Conservation (phyloP, 371 early-diverging fungal species). For the Umbelopsis sp. region DNA sequence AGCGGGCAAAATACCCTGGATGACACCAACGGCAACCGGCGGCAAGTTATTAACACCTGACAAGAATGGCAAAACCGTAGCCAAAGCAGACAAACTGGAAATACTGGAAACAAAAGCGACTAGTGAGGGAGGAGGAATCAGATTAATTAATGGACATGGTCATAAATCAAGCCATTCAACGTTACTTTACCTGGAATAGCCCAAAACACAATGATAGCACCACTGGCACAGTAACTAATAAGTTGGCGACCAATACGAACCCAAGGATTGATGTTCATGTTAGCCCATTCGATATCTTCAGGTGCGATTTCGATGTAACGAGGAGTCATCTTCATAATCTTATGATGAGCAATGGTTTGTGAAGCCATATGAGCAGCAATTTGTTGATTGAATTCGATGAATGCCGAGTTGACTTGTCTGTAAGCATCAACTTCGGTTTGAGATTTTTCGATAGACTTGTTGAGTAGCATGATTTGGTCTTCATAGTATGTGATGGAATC, state of each 20-base stretch:
- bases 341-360: slow-evolving; percentile 69
- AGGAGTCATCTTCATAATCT: slow-evolving; percentile 71
- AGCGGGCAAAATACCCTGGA: slow-evolving; percentile 84
- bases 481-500: slow-evolving; percentile 68
- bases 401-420: slow-evolving; percentile 65
- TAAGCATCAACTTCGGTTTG: slow-evolving; percentile 30
- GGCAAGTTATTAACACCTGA: slow-evolving; percentile 36
- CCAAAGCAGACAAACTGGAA: slow-evolving; percentile 65
- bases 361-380: slow-evolving; percentile 84
- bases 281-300: slow-evolving; percentile 84
- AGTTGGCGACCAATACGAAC: slow-evolving; percentile 61
- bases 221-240: slow-evolving; percentile 46
- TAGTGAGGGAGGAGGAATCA: neutral
- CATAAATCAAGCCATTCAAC: too few relatives aligned
- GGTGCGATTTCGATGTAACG: slow-evolving; percentile 70
- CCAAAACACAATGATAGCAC: slow-evolving; percentile 74
- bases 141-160: too few relatives aligned
- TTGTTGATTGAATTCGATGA: slow-evolving; percentile 82
- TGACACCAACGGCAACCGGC: slow-evolving; percentile 56
- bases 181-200: slow-evolving; percentile 54
- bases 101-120: slow-evolving; percentile 66
- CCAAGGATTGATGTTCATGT: slow-evolving; percentile 65
- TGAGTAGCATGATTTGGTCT: slow-evolving; percentile 55
- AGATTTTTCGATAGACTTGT: slow-evolving; percentile 51
- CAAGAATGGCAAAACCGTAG: slow-evolving; percentile 53